Base-by-base conservation (phyloP, 1,284 basidiomycete genomes). In the Apiotrichum porosum region DNA sequence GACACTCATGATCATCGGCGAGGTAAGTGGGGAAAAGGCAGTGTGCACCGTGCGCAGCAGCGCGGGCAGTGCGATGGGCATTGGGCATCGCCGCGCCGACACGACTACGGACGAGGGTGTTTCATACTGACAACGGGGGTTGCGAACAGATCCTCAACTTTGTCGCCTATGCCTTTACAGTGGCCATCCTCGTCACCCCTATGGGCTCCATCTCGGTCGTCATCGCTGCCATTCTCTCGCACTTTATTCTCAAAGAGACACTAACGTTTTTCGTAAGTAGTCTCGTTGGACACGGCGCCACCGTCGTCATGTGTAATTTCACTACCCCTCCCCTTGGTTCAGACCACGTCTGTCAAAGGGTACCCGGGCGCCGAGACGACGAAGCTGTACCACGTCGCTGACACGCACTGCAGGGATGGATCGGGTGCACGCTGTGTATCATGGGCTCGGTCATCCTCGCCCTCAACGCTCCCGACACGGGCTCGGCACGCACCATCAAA, bases 131-230 rank as follows among this genome's bases (percentile, higher is more conserved):
- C n/a, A n/a, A n/a, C n/a, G n/a, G n/a, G n/a, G n/a, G n/a, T n/a
- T n/a, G n/a, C n/a, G n/a, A n/a, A n/a, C n/a, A 72, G 59, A 63
- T 72, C n/a, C 64, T 65, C 37, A 75, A 75, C 51, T 74, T 75
- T 44, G 71, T 71, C 15, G 73, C 73, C 0, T 75, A 71, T 42
- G 66, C 59, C 19, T 69, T 63, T 51, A 71, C 61, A 46, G 68
- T 65, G 48, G 68, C 60, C 14, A 55, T 64, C 38, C 56, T 71
- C 33, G 70, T 71, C 23, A 69, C 67, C n/a, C 93, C 94, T 2
- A 81, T 98, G 61, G 94, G 94, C 37, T 92, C 93, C 4, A 81
- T 98, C 47, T 93, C 91, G 15, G 95, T 98, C 58, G 93, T 98
- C 62, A 81, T 97, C 57, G 94, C 87, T 62, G 94, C 94, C 31